Conservation (phyloP, 2,329 filamentous ascomycete genomes). For the Fusarium fracticaudum region DNA sequence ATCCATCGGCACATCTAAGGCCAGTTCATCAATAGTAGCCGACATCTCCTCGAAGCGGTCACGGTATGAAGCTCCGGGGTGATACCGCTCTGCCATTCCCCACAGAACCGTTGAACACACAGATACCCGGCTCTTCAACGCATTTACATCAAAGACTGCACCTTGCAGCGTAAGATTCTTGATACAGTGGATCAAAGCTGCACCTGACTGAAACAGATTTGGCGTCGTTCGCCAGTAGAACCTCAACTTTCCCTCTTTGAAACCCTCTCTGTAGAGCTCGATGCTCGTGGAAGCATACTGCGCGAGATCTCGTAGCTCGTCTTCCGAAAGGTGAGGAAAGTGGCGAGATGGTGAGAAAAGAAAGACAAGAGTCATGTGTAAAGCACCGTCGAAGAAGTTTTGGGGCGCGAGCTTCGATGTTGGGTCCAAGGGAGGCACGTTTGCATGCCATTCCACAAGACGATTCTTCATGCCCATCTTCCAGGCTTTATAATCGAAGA, state of each 20-base stretch:
- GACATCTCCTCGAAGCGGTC: slow-evolving; percentile 39
- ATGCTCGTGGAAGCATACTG: slow-evolving; percentile 29
- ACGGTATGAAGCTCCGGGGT: slow-evolving; percentile 36
- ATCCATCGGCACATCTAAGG: fast-evolving
- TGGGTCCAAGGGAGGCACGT: slow-evolving; percentile 5
- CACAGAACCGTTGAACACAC: slow-evolving; percentile 40
- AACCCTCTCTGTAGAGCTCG: slow-evolving; percentile 29
- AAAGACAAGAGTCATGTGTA: slow-evolving; percentile 26
- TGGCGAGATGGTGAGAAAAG: slow-evolving; percentile 35
- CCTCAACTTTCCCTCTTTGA: slow-evolving; percentile 35
- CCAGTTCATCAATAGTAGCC: slow-evolving; percentile 7
- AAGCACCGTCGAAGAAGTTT: slow-evolving; percentile 35
- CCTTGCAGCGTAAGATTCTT: background rate
- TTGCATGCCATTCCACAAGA: slow-evolving; percentile 30
- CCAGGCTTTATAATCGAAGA: slow-evolving; percentile 29
- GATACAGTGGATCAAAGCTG: slow-evolving; percentile 36
- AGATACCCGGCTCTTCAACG: slow-evolving; percentile 17
- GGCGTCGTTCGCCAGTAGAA: slow-evolving; percentile 44
- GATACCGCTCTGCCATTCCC: slow-evolving; percentile 45
- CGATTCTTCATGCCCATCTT: slow-evolving; percentile 27
- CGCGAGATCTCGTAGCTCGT: slow-evolving; percentile 27
- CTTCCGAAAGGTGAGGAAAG: slow-evolving; percentile 17
- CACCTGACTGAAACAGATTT: slow-evolving; percentile 38
- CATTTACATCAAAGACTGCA: background rate
- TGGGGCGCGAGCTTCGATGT: slow-evolving; percentile 35